Base-by-base conservation (phyloP, 164 flowering plant species). In the Vitis cinerea region DNA sequence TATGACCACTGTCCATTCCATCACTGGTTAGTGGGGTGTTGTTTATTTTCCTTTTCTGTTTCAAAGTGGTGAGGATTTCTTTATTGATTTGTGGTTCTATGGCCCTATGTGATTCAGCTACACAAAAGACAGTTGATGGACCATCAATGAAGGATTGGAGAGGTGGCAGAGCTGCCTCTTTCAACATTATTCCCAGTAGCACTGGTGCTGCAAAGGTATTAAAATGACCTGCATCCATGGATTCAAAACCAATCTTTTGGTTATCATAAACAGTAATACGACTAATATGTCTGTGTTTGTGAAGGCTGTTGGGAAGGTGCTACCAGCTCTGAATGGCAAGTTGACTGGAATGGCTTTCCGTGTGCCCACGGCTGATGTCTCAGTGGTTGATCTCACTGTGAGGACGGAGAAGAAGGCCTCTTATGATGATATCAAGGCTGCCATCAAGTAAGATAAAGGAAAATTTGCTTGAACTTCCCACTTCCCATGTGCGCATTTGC, bases 221-320 rank as follows among this genome's bases (percentile, higher is more conserved):
- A 2, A 10, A 65, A 19, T 52, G 12, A 15, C 10, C 29, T 29
- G 37, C 44, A 19, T 13, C 29, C 19, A 50, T 17, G 16, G 15
- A 50, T 50, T 50, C 12, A 23, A 55, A 48, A 37, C 50, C n/a
- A 61, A 63, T 16, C 17, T 48, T 48, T 47, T 63, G 14, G 44
- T 13, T 27, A 12, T 27, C 37, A 61, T 30, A 30, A 61, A 14
- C 3, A 10, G 8, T 7, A 3, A 37, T 23, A 23, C 27, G 27
- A 23, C 6, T 63, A 2, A n/a, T n/a, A 27, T 8, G 48, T 48
- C 16, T 54, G 17, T 30, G 19, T n/a, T 17, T 29, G 3, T 69
- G 47, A 66, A 77, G 79, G 79, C 76, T 65, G 79, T 77, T n/a
- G 79, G 79, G 27, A 77, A 77, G 49, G 79, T 77, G 54, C 65